Conservation (phyloP, 1,284 basidiomycete species). For the Cystobasidium pallidum region DNA sequence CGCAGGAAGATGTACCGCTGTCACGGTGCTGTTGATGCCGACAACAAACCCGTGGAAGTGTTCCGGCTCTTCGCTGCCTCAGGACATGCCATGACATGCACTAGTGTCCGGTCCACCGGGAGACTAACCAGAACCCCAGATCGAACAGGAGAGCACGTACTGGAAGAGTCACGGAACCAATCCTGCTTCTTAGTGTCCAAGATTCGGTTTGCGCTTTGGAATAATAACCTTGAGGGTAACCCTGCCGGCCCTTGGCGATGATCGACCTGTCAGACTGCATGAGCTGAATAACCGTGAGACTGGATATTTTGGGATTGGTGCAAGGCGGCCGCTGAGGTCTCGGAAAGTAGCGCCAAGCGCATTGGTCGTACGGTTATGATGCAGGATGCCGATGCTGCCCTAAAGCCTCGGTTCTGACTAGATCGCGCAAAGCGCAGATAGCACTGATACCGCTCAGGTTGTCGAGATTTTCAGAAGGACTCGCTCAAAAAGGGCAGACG, state of each 20-base stretch:
- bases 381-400: neutral
- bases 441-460: slow-evolving; percentile 12
- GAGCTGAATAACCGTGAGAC: neutral
- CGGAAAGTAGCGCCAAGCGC: neutral
- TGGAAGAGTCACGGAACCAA: too few species aligned
- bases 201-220: neutral
- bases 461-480: slow-evolving; percentile 4
- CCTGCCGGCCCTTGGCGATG: slow-evolving; percentile 19
- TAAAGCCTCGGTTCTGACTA: too few species aligned
- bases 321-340: neutral
- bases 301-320: too few species aligned
- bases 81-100: too few species aligned
- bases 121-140: too few species aligned
- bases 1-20: too few species aligned
- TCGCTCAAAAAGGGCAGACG: neutral
- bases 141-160: too few species aligned
- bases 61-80: too few species aligned
- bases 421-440: neutral
- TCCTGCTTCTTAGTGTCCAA: neutral
- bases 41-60: too few species aligned
- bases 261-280: neutral
- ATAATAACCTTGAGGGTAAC: neutral
- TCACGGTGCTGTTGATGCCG: too few species aligned
- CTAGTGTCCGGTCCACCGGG: too few species aligned
- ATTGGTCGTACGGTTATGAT: neutral